Evolutionary conservation across 164 flowering plant genomes (phyloP), one percentile per base, ranked within the genome.

Genomic region (Sextonia rubra): DNA sequence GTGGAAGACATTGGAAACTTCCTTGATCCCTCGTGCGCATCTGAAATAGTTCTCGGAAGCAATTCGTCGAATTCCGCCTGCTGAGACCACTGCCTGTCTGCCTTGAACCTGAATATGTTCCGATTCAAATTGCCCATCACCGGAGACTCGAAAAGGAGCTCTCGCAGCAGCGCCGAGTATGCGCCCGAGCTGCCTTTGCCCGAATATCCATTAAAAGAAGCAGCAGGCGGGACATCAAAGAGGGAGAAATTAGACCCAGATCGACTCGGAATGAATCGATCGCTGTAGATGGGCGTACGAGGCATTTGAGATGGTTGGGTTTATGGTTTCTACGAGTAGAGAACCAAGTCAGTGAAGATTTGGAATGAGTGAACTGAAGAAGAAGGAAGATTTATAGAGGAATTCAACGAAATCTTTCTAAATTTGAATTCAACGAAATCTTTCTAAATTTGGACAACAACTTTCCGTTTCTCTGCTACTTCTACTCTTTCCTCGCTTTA

Each of bases 221-320:
- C 3, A 14, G 84, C 55, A 7, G 87, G 74, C 1, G 85, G 64
- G 48, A 85, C 64, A 71, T 85, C 77, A 69, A 93, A 90, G 6
- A 95, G 93, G 0, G 88, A 88, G 71, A 90, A 95, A 79, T 93
- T 92, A 47, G 99, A 96, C 29, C 86, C 80, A 37, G 97, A 81
- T 80, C 99, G 80, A 78, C 87, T 75, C 22, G 99, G 99, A 14
- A 93, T 96, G 78, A 96, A 96, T 55, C 99, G 82, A 65, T 93
- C 97, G 71, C 90, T 83, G 84, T 87, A 93, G 60, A 92, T 93
- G 0, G 94, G 44, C 8, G 44, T 75, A 47, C 85, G 79, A 4
- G 97, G 91, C 0, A 96, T 81, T 1, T 81, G 84, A 44, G 74
- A 73, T 72, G n/a, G n/a, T 52, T 52, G 58, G 20, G 58, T 52